Percentiles rank a stretch among this genome's conserved stretches.
Conservation (phyloP, 805 yeast species). For the Wickerhamiella musiphila region DNA sequence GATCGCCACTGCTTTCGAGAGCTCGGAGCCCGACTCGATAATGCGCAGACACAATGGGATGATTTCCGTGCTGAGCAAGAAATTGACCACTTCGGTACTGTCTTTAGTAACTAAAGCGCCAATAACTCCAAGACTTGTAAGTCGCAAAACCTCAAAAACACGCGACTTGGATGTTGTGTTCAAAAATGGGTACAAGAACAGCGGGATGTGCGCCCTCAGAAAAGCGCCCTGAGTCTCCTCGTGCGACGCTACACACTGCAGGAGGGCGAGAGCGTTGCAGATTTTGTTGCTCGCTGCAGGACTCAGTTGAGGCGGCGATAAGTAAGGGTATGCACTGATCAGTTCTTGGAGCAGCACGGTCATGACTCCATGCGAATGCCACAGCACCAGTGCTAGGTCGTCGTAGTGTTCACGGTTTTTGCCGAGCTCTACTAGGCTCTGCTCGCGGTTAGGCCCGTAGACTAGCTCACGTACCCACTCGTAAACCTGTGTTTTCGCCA, state of each 20-base stretch:
- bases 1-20: slow-evolving; percentile 90
- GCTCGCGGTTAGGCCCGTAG: slow-evolving; percentile 80
- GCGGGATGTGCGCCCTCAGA: slow-evolving; percentile 77
- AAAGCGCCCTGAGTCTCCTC: slow-evolving; percentile 75
- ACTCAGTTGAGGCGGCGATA: slow-evolving; percentile 72
- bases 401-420: slow-evolving; percentile 90
- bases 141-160: slow-evolving; percentile 81
- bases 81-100: slow-evolving; percentile 84
- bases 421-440: slow-evolving; percentile 81
- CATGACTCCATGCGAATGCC: slow-evolving; percentile 97
- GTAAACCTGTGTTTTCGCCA: slow-evolving; percentile 50
- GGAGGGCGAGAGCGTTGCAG: slow-evolving; percentile 83
- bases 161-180: slow-evolving; percentile 83
- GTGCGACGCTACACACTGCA: slow-evolving; percentile 95
- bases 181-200: slow-evolving; percentile 82
- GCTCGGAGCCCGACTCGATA: slow-evolving; percentile 88
- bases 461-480: slow-evolving; percentile 82
- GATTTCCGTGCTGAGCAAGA: slow-evolving; percentile 84
- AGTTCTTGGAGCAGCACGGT: slow-evolving; percentile 79
- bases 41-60: slow-evolving; percentile 87
- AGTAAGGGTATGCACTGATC: slow-evolving; percentile 71
- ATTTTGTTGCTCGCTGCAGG: slow-evolving; percentile 84
- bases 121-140: slow-evolving; percentile 88
- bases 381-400: slow-evolving; percentile 76
- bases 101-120: slow-evolving; percentile 95